Evolutionary conservation across 2,329 filamentous ascomycete genomes (phyloP), one percentile per base, ranked within the genome.

Genomic region (Calonectria hongkongensis): DNA sequence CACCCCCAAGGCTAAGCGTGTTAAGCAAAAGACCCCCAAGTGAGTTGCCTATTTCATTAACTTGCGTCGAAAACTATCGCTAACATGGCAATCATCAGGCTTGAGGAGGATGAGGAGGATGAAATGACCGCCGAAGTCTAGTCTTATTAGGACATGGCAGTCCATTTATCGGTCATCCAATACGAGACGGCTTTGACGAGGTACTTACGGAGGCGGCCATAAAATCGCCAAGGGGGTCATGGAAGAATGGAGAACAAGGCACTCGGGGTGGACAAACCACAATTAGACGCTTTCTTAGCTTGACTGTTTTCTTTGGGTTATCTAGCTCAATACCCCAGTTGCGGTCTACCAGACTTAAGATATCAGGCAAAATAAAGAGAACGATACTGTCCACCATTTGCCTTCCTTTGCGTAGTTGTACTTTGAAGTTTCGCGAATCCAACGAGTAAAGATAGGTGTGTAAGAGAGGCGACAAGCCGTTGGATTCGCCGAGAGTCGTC

Each of bases 1-100:
- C 9, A 68, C 70, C 7, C 70, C 65, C 13, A 68, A 68, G 50
- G 36, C 66, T 27, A 85, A 85, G 78, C 79, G 76, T 25, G 60
- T 56, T 41, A 80, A 78, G 68, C 68, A 48, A 25, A 65, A 51
- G 16, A 71, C n/a, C 10, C 21, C 72, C 48, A 78, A 78, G 78
- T 80, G 65, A 50, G 78, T 74, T 62, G 4, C 36, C 12, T 25
- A 1, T 13, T 5, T 5, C 10, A 8, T 21, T 25, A 2, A 27
- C 6, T 8, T 16, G 0, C 15, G 4, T 5, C 5, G n/a, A n/a
- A 9, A 18, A 18, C 3, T 1, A 25, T 66, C 58, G 3, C 72
- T 79, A 43, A 78, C 63, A 43, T 4, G 18, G n/a, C 8, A 12
- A 4, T 36, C 27, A 5, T 21, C 28, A 79, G 78, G 72, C 47